These are phyloP conservation scores for Sphaerostilbella broomeana DNA, from an alignment of 2,329 filamentous ascomycete species.

Conservation along the genomic window DNA sequence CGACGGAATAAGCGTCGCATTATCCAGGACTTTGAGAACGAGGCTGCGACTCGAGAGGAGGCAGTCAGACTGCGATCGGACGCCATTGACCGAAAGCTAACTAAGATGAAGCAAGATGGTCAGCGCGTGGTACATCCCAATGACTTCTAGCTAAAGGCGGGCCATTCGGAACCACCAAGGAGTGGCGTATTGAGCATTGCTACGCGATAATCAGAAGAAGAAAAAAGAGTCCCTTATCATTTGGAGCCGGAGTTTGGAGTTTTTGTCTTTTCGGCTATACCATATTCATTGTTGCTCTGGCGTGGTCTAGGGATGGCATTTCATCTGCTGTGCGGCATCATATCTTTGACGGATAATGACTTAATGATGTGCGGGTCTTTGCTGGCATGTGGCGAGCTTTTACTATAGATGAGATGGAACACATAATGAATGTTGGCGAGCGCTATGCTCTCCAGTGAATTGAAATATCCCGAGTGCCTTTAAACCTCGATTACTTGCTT, in stretches of 20 bases:
- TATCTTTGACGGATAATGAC: not conserved
- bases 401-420: not conserved
- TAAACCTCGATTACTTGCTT: slow-evolving; percentile 42
- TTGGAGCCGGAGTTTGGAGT: slow-evolving; percentile 10
- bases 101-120: slow-evolving; percentile 50
- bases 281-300: no score
- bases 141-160: slow-evolving; percentile 12
- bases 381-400: slow-evolving; percentile 3
- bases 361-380: no score
- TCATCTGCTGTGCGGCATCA: no score
- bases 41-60: slow-evolving; percentile 49
- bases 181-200: no score
- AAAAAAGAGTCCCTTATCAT: no score
- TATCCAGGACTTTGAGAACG: slow-evolving; percentile 46
- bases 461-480: no score
- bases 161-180: no score
- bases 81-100: slow-evolving; percentile 48
- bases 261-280: no score
- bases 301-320: not conserved
- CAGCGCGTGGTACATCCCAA: slow-evolving; percentile 47
- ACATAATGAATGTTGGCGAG: not conserved
- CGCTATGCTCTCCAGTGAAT: no score
- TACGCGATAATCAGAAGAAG: no score
- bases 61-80: slow-evolving; percentile 46
- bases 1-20: slow-evolving; percentile 44